These are phyloP conservation scores for Gnaphalium uliginosum DNA, from an alignment of 129 eudicot species.

Conservation along the genomic window DNA sequence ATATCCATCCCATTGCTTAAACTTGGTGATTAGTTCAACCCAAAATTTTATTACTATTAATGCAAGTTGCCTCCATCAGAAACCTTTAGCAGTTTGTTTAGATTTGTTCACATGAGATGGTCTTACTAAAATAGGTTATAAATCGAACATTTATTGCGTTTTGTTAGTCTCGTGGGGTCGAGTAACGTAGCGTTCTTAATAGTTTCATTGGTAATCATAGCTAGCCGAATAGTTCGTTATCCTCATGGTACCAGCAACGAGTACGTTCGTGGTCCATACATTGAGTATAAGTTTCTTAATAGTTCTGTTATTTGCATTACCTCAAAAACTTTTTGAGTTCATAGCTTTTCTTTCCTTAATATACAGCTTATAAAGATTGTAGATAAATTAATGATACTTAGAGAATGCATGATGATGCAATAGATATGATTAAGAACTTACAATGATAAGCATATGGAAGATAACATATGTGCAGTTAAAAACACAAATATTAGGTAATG, in stretches of 20 bases:
- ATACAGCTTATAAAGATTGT: too few relatives aligned
- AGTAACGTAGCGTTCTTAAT: slow-evolving; percentile 19
- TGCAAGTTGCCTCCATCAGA: slow-evolving; percentile 25
- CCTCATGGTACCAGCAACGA: slow-evolving; percentile 14
- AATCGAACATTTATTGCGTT: slow-evolving; percentile 4
- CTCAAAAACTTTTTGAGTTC: background rate
- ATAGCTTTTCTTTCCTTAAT: background rate
- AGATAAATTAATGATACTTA: background rate
- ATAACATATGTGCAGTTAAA: too few relatives aligned
- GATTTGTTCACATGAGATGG: slow-evolving; percentile 21
- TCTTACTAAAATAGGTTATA: slow-evolving; percentile 8
- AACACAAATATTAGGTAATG: too few relatives aligned
- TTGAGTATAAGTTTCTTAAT: background rate
- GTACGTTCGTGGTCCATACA: slow-evolving; percentile 26
- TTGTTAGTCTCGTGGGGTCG: slow-evolving; percentile 26
- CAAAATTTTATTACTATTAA: background rate
- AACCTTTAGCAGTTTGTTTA: slow-evolving; percentile 26
- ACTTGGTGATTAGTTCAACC: slow-evolving; percentile 3
- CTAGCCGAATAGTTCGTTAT: slow-evolving; percentile 30
- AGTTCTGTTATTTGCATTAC: background rate
- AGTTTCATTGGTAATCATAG: slow-evolving; percentile 32
- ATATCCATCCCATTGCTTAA: background rate
- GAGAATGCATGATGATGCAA: background rate
- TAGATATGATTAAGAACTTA: background rate
- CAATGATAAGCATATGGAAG: too few relatives aligned